Evolutionary conservation across 2,329 filamentous ascomycete species (phyloP).

Genomic region (Ophiostoma angusticollis): DNA sequence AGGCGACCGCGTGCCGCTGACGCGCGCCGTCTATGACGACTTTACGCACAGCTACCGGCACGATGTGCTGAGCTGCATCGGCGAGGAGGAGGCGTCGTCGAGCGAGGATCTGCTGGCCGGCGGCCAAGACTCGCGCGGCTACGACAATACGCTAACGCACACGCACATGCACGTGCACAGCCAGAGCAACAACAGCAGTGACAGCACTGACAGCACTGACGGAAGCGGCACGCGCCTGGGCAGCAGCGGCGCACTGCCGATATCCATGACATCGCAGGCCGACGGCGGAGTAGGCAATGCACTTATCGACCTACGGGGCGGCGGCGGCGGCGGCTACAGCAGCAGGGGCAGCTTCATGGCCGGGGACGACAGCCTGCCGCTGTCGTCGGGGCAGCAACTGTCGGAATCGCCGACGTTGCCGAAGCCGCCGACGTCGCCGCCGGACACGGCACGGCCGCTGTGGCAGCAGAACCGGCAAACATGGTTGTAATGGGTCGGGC

Average conservation of each 20-base stretch:
- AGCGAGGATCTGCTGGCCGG: background rate
- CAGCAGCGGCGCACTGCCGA: too few relatives aligned
- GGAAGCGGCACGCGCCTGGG: too few relatives aligned
- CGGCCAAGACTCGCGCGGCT: too few relatives aligned
- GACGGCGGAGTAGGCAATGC: too few relatives aligned
- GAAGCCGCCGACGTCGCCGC: background rate
- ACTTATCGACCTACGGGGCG: conserved; percentile 2
- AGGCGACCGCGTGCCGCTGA: conserved; percentile 11
- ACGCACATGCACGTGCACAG: too few relatives aligned
- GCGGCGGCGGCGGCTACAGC: conserved; percentile 5
- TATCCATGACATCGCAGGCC: too few relatives aligned
- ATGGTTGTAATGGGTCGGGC: too few relatives aligned
- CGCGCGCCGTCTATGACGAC: conserved; percentile 27
- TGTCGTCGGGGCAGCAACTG: background rate
- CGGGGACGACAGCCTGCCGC: background rate
- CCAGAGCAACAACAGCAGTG: too few relatives aligned
- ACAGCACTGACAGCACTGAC: too few relatives aligned
- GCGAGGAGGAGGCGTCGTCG: conserved; percentile 22
- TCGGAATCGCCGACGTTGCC: background rate
- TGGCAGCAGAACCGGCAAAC: conserved; percentile 43
- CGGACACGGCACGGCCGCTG: conserved; percentile 23
- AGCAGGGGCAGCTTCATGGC: background rate
- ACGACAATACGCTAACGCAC: too few relatives aligned
- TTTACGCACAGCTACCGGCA: conserved; percentile 31
- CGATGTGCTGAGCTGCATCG: conserved; percentile 26